Evolutionary conservation across 1,139 yeast species (phyloP).

Genomic region (Blastobotrys capitulatus): DNA sequence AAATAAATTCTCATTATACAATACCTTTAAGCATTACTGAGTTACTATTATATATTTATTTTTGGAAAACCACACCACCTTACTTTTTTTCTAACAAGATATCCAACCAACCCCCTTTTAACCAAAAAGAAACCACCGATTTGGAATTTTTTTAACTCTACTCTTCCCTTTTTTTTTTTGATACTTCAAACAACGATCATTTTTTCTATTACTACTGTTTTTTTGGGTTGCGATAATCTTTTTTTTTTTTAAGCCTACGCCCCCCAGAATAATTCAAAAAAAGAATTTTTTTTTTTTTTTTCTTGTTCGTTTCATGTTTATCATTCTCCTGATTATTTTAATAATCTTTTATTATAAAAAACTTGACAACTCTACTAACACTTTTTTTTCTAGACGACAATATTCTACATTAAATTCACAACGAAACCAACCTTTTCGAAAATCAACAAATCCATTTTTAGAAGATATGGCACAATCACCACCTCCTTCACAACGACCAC

Average conservation of each 20-base stretch:
- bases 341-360: background rate
- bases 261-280: background rate
- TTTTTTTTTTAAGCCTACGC: background rate
- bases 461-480: slow-evolving; percentile 18
- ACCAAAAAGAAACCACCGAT: no score
- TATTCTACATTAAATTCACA: slow-evolving; percentile 14
- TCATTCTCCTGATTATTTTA: slow-evolving; percentile 1
- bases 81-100: background rate
- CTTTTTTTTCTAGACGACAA: slow-evolving; percentile 14
- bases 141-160: no score
- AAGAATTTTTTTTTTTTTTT: background rate
- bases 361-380: background rate
- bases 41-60: background rate
- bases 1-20: no score
- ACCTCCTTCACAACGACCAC: slow-evolving; percentile 9
- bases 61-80: background rate
- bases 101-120: background rate
- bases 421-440: slow-evolving; percentile 13
- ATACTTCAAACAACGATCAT: background rate
- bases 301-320: slow-evolving; percentile 2
- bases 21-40: no score
- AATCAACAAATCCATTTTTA: slow-evolving; percentile 32
- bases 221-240: background rate
- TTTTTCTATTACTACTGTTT: slow-evolving; percentile 1
- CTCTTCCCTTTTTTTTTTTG: no score